Base-by-base conservation (phyloP, 2,329 filamentous ascomycete genomes). In the Fusarium veterinarium region DNA sequence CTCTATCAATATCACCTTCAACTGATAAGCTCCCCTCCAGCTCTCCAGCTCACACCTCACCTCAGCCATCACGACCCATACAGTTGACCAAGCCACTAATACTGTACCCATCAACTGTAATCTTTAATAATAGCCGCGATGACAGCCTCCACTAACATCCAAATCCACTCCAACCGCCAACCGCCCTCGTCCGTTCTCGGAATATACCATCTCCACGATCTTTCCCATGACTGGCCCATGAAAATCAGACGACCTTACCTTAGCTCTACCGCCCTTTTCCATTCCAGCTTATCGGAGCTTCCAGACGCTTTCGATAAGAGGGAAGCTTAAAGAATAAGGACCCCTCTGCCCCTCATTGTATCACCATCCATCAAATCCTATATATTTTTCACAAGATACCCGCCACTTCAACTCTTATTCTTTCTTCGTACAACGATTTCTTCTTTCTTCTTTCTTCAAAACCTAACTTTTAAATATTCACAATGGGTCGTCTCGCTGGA, bases 401-500 rank as follows among this genome's bases (percentile, higher is more conserved):
- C 55, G 25, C 30, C 20, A 13, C 56, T 57, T 57, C 33, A 14
- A 48, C 33, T 23, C 40, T 20, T 35, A 19, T 38, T 42, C n/a
- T 59, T 44, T 38, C 23, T n/a, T 35, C 40, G 35, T 48, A 35
- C 41, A 28, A 17, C 49, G n/a, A 33, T 19, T 25, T 33, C 33
- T 28, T 20, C 13, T 14, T 20, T 20, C 31, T 52, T 28, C 28
- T 20, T 46, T 46, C 11, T 46, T 28, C 42, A 13, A 31, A 28
- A 14, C 41, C 51, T 14, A 78, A 30, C 28, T 75, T 51, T 77
- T 81, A 59, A 60, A 30, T 73, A 75, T 72, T 71, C 72, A 60
- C 49, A 53, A 69, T 69, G 66, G 88, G 88, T 75, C 88, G 88
- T 78, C 83, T 90, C 30, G 83, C 85, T 42, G 88, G 88, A 81